These are phyloP conservation scores for Irineochytrium annulatum DNA, from an alignment of 192 early-diverging fungal species.

Conservation along the genomic window DNA sequence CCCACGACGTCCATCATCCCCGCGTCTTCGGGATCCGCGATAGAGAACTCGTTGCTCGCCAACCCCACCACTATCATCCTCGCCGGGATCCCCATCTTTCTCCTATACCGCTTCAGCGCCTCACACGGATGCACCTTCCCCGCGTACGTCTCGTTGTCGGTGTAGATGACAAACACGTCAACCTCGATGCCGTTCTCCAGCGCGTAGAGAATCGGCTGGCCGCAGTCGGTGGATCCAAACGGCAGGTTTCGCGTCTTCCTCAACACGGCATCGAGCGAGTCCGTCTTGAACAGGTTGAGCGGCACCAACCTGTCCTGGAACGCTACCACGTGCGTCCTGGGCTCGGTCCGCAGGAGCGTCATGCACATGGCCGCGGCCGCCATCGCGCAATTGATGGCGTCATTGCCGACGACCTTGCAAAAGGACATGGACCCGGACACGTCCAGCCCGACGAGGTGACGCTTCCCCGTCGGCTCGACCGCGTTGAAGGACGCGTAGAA, in stretches of 20 bases:
- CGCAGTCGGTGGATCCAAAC: slow-evolving; percentile 25
- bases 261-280: slow-evolving; percentile 7
- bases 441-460: slow-evolving; percentile 20
- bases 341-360: slow-evolving; percentile 18
- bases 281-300: not conserved
- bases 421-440: slow-evolving; percentile 23
- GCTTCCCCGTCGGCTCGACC: slow-evolving; percentile 20
- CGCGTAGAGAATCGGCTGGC: slow-evolving; percentile 23
- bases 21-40: slow-evolving; percentile 25
- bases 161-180: slow-evolving; percentile 26
- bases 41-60: slow-evolving; percentile 15
- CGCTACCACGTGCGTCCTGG: slow-evolving; percentile 3
- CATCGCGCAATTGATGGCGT: not conserved
- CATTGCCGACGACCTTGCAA: not conserved
- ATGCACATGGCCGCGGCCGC: slow-evolving; percentile 24
- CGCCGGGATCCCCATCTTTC: slow-evolving; percentile 10
- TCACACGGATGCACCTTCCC: slow-evolving; percentile 22
- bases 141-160: slow-evolving; percentile 27
- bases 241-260: not conserved
- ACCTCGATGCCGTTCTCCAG: slow-evolving; percentile 17
- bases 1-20: slow-evolving; percentile 29
- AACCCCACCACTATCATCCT: slow-evolving; percentile 24
- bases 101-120: slow-evolving; percentile 19
- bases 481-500: slow-evolving; percentile 21
- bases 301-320: slow-evolving; percentile 11